A percentile compares a stretch with the other conserved stretches of the same genome.
Conservation (phyloP, 2,329 filamentous ascomycete species). For the Cercospora sesami region DNA sequence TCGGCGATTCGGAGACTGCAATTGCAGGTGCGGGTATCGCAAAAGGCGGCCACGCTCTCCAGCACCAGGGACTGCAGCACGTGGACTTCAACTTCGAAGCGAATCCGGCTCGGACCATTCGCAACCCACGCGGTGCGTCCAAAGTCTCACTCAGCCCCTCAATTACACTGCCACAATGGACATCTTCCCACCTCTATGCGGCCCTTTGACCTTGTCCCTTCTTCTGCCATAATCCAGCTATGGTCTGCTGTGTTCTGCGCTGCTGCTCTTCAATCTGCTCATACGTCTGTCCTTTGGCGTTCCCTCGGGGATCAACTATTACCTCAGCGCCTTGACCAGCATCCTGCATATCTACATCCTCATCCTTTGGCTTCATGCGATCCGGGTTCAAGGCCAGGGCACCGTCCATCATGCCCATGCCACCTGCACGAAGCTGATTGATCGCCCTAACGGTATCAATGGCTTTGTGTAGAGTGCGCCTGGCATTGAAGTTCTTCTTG, state of each 20-base stretch:
- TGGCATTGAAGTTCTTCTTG: slow-evolving; percentile 70
- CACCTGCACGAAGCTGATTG: slow-evolving; percentile 65
- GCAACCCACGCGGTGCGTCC: not conserved
- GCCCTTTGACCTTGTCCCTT: slow-evolving; percentile 24
- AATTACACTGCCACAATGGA: not conserved
- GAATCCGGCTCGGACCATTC: not conserved
- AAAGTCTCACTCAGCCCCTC: not conserved
- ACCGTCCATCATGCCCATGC: slow-evolving; percentile 61
- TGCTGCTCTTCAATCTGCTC: slow-evolving; percentile 63
- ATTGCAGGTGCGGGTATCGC: not conserved
- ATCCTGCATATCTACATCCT: slow-evolving; percentile 47
- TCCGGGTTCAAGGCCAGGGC: slow-evolving; percentile 57
- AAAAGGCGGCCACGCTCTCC: not conserved
- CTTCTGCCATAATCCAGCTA: slow-evolving; percentile 56
- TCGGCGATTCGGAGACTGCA: not conserved
- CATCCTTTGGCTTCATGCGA: slow-evolving; percentile 31
- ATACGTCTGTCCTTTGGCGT: slow-evolving; percentile 62
- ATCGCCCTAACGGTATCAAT: slow-evolving; percentile 69
- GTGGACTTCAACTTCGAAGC: not conserved
- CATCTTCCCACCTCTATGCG: slow-evolving; percentile 5
- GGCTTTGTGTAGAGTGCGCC: slow-evolving; percentile 64
- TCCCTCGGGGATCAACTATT: slow-evolving; percentile 58
- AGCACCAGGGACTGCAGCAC: not conserved
- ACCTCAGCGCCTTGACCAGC: slow-evolving; percentile 25
- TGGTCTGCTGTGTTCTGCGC: slow-evolving; percentile 59